Evolutionary conservation across 768 basidiomycete genomes (phyloP).

Genomic region (Pholiota molesta): DNA sequence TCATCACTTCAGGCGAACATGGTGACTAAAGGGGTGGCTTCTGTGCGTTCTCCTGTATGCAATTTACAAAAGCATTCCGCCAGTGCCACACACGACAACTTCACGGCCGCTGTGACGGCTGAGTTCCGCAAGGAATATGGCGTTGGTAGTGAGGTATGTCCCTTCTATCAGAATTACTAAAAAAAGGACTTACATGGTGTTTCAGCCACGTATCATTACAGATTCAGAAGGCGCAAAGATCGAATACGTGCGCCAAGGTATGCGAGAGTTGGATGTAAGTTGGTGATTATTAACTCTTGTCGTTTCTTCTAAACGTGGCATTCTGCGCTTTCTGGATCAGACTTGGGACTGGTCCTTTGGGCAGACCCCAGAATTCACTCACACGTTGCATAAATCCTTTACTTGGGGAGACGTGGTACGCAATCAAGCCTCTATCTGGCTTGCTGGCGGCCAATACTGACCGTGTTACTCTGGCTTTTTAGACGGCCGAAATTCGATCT

Average conservation of each 20-base stretch:
- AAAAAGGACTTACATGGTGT: constrained; percentile 4
- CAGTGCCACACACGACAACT: constrained; percentile 64
- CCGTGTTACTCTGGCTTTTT: background rate
- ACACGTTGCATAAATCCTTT: constrained; percentile 49
- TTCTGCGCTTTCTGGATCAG: constrained; percentile 38
- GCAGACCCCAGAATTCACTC: constrained; percentile 92
- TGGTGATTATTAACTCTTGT: background rate
- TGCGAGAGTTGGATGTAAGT: constrained; percentile 72
- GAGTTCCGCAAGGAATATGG: constrained; percentile 69
- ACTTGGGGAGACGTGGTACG: constrained; percentile 54
- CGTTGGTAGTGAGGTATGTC: constrained; percentile 33
- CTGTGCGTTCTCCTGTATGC: constrained; percentile 90
- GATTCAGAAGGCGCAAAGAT: constrained; percentile 48
- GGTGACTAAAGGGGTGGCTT: constrained; percentile 83
- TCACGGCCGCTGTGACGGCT: constrained; percentile 66
- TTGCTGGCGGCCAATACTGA: background rate
- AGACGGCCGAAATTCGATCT: constrained; percentile 55
- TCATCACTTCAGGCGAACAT: constrained; percentile 61
- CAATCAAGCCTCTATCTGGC: constrained; percentile 11
- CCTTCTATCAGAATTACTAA: background rate
- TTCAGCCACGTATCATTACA: constrained; percentile 43
- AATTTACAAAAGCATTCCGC: constrained; percentile 67
- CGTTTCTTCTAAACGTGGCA: background rate
- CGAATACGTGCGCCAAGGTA: constrained; percentile 68
- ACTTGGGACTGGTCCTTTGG: constrained; percentile 94